Conservation (phyloP, 1,139 yeast genomes). For the Debaryomyces subglobosus region DNA sequence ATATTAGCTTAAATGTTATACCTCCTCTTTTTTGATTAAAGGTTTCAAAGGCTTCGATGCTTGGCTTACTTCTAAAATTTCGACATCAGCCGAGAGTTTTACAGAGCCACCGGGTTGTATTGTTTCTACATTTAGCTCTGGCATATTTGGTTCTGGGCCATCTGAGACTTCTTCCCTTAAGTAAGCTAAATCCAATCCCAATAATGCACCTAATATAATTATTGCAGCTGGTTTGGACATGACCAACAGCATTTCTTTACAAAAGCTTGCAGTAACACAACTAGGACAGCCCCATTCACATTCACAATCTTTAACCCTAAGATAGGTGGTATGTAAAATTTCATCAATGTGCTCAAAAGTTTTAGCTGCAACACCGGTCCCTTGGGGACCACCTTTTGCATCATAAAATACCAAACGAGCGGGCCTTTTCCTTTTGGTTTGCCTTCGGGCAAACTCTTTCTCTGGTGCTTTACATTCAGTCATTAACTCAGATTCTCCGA, state of each 20-base stretch:
- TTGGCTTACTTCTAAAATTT: constrained; percentile 51
- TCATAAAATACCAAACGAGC: constrained; percentile 86
- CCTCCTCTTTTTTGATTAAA: constrained; percentile 18
- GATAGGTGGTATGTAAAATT: constrained; percentile 60
- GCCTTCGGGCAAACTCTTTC: constrained; percentile 81
- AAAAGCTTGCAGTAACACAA: constrained; percentile 77
- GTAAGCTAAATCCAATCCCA: constrained; percentile 48
- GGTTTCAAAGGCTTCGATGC: constrained; percentile 16
- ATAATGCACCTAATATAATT: constrained; percentile 61
- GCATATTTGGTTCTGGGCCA: constrained; percentile 88
- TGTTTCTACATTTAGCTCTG: constrained; percentile 67
- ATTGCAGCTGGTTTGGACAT: constrained; percentile 85
- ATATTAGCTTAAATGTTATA: neutral
- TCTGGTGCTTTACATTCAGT: constrained; percentile 98
- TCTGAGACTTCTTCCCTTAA: constrained; percentile 49
- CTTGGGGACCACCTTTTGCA: constrained; percentile 74
- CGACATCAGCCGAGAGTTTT: constrained; percentile 59
- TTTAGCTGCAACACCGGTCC: constrained; percentile 78
- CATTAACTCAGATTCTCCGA: constrained; percentile 65
- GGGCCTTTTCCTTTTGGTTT: constrained; percentile 73
- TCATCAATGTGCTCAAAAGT: constrained; percentile 78
- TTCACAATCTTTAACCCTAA: constrained; percentile 62
- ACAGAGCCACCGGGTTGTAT: constrained; percentile 56
- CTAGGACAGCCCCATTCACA: constrained; percentile 91
- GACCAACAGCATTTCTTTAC: constrained; percentile 81